Conservation (phyloP, 202 grass and related monocot genomes). For the Saccharum hybrid region DNA sequence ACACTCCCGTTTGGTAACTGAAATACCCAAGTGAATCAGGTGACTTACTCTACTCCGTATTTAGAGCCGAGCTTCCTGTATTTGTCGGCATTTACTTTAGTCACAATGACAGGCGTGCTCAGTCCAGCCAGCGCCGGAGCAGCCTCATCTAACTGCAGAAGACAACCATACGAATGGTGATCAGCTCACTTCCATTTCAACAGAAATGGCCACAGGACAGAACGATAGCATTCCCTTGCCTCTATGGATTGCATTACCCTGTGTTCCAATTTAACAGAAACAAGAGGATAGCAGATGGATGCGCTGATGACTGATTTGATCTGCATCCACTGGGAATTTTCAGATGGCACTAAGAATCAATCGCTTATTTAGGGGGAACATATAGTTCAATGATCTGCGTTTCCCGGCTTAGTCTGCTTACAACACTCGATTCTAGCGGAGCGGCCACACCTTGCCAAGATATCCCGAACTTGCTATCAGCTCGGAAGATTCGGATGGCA, state of each 20-base stretch:
- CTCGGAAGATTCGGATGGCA: background rate
- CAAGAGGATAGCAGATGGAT: background rate
- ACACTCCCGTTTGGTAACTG: background rate
- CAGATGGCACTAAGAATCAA: background rate
- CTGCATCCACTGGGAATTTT: background rate
- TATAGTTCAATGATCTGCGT: background rate
- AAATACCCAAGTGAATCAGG: slow-evolving; percentile 27
- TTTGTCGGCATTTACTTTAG: slow-evolving; percentile 89
- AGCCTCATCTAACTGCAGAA: slow-evolving; percentile 80
- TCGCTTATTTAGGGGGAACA: background rate
- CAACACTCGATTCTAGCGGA: background rate
- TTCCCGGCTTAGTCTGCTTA: background rate
- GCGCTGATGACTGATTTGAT: background rate
- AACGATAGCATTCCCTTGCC: background rate
- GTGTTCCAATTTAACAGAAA: background rate
- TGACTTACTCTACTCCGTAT: slow-evolving; percentile 82
- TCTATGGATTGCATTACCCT: background rate
- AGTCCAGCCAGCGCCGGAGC: slow-evolving; percentile 64
- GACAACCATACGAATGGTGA: background rate
- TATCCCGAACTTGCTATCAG: background rate
- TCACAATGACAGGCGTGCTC: slow-evolving; percentile 63
- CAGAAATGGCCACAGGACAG: background rate
- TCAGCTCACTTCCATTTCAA: slow-evolving; percentile 8
- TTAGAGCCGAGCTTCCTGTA: slow-evolving; percentile 77
- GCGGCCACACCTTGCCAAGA: background rate